phyloP scores from a whole-genome alignment of 495 filamentous ascomycete genomes.

The Monascus purpureus region DNA sequence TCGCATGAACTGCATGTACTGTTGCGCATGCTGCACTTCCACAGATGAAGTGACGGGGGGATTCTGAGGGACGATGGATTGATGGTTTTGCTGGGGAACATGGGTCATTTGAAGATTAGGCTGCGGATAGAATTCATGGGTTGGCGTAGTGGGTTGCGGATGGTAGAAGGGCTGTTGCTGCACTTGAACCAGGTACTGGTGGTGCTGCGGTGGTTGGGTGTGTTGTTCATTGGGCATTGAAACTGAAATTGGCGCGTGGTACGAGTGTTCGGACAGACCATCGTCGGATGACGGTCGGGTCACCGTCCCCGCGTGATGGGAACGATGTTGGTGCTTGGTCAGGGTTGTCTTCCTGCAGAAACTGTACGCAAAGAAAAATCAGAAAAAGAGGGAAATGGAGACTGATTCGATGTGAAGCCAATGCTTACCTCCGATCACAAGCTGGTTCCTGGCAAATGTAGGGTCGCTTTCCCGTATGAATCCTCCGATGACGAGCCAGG shows the following conservation, averaged over 20 bases:
- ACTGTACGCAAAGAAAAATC: slow-evolving; percentile 23
- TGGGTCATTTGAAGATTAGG: slow-evolving; percentile 15
- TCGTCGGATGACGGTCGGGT: slow-evolving; percentile 30
- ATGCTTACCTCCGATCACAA: slow-evolving; percentile 64
- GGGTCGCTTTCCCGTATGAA: slow-evolving; percentile 76
- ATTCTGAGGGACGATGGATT: slow-evolving; percentile 18
- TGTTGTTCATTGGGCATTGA: slow-evolving; percentile 5
- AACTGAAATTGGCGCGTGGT: slow-evolving; percentile 18
- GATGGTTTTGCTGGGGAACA: slow-evolving; percentile 18
- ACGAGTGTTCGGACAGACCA: slow-evolving; percentile 26
- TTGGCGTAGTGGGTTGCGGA: slow-evolving; percentile 20
- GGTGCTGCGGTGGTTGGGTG: too few species aligned
- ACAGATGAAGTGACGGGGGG: slow-evolving; percentile 20
- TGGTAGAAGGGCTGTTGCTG: slow-evolving; percentile 26
- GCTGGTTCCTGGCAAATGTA: slow-evolving; percentile 65
- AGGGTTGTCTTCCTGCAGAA: slow-evolving; percentile 83
- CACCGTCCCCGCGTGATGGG: slow-evolving; percentile 47
- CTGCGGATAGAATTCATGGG: slow-evolving; percentile 20
- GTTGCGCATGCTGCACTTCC: slow-evolving; percentile 20
- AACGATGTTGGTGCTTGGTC: slow-evolving; percentile 65
- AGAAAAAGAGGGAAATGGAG: slow-evolving; percentile 2
- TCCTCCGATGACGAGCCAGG: slow-evolving; percentile 72
- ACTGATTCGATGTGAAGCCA: slow-evolving; percentile 1
- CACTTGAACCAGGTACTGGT: slow-evolving; percentile 26
- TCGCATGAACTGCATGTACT: slow-evolving; percentile 27